Percentiles rank a stretch among this genome's conserved stretches.
Conservation (phyloP, 73 alveolate genomes). For the Tetrahymena borealis region DNA sequence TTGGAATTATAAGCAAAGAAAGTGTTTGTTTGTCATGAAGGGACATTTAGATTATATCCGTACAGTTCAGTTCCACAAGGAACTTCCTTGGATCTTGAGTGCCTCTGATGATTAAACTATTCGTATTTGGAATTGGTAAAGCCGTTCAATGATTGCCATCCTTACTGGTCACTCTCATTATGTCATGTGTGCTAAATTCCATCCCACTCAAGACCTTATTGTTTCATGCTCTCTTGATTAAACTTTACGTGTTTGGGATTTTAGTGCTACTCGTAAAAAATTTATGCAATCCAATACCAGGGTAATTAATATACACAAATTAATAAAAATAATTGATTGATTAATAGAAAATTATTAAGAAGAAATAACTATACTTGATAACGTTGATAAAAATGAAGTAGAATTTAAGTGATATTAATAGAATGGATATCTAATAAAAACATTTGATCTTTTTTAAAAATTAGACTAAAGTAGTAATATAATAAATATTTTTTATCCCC, state of each 20-base stretch:
- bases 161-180: conserved; percentile 97
- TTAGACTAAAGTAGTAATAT: too few relatives aligned
- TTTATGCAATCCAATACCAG: neutral
- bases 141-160: conserved; percentile 72
- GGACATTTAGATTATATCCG: conserved; percentile 98
- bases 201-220: conserved; percentile 91
- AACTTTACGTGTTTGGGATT: conserved; percentile 98
- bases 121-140: conserved; percentile 99
- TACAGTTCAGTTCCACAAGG: conserved; percentile 97
- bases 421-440: too few relatives aligned
- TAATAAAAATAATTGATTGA: too few relatives aligned
- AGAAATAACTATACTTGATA: too few relatives aligned
- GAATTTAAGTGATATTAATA: too few relatives aligned
- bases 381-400: too few relatives aligned
- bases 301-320: neutral
- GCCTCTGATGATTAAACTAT: conserved; percentile 70
- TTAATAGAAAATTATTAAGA: too few relatives aligned
- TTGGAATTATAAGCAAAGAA: conserved; percentile 49
- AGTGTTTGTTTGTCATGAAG: conserved; percentile 81
- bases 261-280: conserved; percentile 37
- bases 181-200: conserved; percentile 98
- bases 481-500: too few relatives aligned
- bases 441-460: too few relatives aligned
- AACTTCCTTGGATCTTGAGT: conserved; percentile 98
- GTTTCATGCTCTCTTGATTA: conserved; percentile 96